Conservation (phyloP, 495 filamentous ascomycete genomes). For the Pseudomonodictys pantanalensis region DNA sequence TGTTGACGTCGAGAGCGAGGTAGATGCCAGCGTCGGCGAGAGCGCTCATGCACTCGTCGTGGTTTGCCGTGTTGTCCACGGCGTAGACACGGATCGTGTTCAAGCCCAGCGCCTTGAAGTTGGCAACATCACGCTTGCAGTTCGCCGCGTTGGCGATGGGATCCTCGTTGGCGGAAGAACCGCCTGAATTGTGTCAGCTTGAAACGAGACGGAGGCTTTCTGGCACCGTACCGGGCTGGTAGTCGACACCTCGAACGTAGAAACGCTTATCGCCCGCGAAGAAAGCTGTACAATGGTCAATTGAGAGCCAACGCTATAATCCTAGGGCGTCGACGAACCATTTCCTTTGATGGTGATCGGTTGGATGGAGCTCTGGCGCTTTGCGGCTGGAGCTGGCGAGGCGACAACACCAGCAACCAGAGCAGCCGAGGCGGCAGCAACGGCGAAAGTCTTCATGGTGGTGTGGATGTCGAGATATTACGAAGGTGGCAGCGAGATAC, state of each 20-base stretch:
- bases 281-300: slow-evolving; percentile 61
- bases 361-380: slow-evolving; percentile 18
- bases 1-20: slow-evolving; percentile 81
- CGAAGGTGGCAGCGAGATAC: neutral
- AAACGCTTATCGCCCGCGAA: slow-evolving; percentile 80
- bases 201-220: neutral
- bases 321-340: neutral
- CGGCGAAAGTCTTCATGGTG: slow-evolving; percentile 38
- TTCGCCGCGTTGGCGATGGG: slow-evolving; percentile 68
- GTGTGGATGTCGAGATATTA: neutral
- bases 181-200: slow-evolving; percentile 45
- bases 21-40: slow-evolving; percentile 65
- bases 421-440: slow-evolving; percentile 35
- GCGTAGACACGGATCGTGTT: slow-evolving; percentile 94
- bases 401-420: slow-evolving; percentile 26
- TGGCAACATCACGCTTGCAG: slow-evolving; percentile 79
- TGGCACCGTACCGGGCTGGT: slow-evolving; percentile 64
- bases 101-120: slow-evolving; percentile 81
- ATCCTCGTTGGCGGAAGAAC: slow-evolving; percentile 72
- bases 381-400: slow-evolving; percentile 27
- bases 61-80: slow-evolving; percentile 79
- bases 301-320: neutral
- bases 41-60: slow-evolving; percentile 55
- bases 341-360: slow-evolving; percentile 30
- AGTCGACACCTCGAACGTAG: slow-evolving; percentile 94